Conservation (phyloP, 169 alveolate species). For the Eimeria necatrix region DNA sequence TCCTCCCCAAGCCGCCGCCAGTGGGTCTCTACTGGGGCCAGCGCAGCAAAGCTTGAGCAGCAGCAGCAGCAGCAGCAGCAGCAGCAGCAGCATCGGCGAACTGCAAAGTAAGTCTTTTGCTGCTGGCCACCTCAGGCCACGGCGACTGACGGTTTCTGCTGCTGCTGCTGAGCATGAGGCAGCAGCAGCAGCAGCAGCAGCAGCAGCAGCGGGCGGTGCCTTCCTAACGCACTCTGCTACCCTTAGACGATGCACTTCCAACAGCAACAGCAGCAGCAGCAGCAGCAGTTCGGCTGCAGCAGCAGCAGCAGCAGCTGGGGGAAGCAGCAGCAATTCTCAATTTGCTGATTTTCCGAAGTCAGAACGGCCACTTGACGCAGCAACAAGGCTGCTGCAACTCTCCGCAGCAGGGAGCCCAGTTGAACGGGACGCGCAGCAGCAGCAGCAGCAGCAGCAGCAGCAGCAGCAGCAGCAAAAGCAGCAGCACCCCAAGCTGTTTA, state of each 20-base stretch:
- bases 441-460: too few relatives aligned
- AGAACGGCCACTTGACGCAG: too few relatives aligned
- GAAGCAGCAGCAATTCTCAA: neutral
- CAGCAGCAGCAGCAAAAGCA: slow-evolving; percentile 30
- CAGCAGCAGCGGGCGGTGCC: neutral
- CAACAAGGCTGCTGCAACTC: neutral
- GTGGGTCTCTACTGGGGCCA: neutral
- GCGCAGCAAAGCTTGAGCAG: neutral
- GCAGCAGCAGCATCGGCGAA: slow-evolving; percentile 8
- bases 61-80: neutral
- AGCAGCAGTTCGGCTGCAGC: slow-evolving; percentile 3
- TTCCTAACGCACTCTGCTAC: neutral
- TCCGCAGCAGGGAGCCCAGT: neutral
- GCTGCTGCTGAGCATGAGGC: neutral
- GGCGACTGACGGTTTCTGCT: neutral
- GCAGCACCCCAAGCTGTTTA: neutral
- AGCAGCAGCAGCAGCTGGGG: slow-evolving; percentile 2
- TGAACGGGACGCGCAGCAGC: too few relatives aligned
- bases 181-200: slow-evolving; percentile 26
- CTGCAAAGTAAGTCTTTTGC: neutral
- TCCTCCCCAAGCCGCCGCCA: neutral
- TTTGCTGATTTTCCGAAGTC: too few relatives aligned
- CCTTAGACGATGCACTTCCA: neutral
- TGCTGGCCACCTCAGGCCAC: neutral
- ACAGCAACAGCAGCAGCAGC: slow-evolving; percentile 21